A percentile compares a stretch with the other conserved stretches of the same genome.
These are phyloP conservation scores for Citrus australasica DNA, from an alignment of 345 rosid species.

Conservation along the genomic window DNA sequence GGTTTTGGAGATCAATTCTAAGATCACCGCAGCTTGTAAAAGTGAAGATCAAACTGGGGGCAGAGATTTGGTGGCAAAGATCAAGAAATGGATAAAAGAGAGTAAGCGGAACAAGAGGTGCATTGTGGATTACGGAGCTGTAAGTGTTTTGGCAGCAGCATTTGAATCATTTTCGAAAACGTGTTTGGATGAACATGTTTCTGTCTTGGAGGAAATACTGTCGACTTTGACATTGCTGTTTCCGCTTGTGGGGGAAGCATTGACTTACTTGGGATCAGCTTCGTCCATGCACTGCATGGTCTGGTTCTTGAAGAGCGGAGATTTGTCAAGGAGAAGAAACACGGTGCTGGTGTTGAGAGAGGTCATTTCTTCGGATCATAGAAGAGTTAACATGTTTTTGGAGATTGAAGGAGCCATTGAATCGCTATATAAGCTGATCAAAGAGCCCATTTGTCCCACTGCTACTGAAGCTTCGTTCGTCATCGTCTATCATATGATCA, in stretches of 20 bases:
- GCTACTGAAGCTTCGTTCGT: constrained; percentile 61
- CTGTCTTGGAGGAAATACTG: constrained; percentile 53
- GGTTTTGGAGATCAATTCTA: constrained; percentile 28
- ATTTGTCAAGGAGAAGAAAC: constrained; percentile 55
- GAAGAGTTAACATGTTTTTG: constrained; percentile 24
- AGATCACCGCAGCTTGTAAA: constrained; percentile 8
- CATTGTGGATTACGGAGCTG: constrained; percentile 37
- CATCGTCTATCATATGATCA: constrained; percentile 43
- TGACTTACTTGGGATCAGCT: constrained; percentile 35
- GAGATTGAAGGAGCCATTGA: constrained; percentile 53
- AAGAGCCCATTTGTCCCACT: constrained; percentile 59
- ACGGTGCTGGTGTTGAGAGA: constrained; percentile 45
- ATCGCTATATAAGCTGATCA: constrained; percentile 48
- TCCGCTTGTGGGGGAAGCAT: constrained; percentile 49
- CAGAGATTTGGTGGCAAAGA: constrained; percentile 31
- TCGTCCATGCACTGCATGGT: constrained; percentile 46
- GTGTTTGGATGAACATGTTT: constrained; percentile 24
- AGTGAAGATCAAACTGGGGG: constrained; percentile 25
- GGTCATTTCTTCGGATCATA: constrained; percentile 39
- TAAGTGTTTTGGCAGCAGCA: constrained; percentile 36
- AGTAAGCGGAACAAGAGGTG: constrained; percentile 61
- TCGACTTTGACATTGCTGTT: constrained; percentile 38
- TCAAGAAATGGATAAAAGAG: constrained; percentile 47
- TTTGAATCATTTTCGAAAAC: constrained; percentile 39
- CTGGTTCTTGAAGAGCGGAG: constrained; percentile 40